Conservation (phyloP, 2,329 filamentous ascomycete species). For the Phialophora macrospora region DNA sequence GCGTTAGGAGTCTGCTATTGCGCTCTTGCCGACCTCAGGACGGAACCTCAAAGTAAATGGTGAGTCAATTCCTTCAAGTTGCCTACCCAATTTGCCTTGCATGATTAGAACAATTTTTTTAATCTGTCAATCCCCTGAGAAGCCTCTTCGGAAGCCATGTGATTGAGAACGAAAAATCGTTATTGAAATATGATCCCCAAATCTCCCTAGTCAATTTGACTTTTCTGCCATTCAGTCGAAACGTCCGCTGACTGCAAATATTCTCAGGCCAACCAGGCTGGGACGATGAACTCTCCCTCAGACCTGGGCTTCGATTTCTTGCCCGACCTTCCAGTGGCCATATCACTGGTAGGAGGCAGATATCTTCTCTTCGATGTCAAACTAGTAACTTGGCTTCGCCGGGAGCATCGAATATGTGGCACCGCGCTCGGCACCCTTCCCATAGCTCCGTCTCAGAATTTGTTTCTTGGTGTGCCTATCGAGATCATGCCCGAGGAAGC, state of each 20-base stretch:
- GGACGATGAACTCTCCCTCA: conserved; percentile 22
- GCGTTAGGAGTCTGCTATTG: neutral
- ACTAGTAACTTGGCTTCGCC: conserved; percentile 76
- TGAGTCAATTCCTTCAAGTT: neutral
- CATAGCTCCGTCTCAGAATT: conserved; percentile 91
- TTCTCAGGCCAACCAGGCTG: conserved; percentile 1
- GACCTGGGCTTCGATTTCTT: conserved; percentile 41
- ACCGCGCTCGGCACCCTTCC: conserved; percentile 86
- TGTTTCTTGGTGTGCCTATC: conserved; percentile 86
- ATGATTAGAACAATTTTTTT: conserved; percentile 69
- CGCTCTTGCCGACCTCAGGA: neutral
- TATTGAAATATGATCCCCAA: conserved; percentile 49
- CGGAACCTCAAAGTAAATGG: neutral
- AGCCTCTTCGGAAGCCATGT: conserved; percentile 52
- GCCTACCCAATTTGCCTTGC: conserved; percentile 20
- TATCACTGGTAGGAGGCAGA: conserved; percentile 77
- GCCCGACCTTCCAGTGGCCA: conserved; percentile 68
- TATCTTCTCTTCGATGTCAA: conserved; percentile 91
- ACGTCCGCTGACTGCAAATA: conserved; percentile 9
- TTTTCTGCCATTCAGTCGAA: neutral
- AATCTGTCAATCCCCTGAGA: conserved; percentile 86
- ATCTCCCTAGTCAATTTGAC: neutral
- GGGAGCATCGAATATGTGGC: conserved; percentile 81
- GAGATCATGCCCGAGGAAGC: conserved; percentile 93
- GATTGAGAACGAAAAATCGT: conserved; percentile 53